Conservation (phyloP, 768 basidiomycete species). For the Collybiopsis confluens region DNA sequence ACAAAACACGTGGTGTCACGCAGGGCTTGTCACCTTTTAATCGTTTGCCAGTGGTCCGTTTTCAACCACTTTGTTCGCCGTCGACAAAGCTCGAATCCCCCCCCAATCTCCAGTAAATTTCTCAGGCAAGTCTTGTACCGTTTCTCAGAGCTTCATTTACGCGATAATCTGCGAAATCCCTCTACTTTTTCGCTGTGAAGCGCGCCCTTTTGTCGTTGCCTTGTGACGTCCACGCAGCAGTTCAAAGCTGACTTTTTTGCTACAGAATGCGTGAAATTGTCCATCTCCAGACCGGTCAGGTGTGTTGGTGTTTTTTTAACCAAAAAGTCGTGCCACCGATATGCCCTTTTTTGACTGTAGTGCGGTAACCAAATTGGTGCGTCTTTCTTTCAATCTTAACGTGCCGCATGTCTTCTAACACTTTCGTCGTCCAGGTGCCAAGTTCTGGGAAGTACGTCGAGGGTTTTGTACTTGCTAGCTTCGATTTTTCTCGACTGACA, state of each 20-base stretch:
- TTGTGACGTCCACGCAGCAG: constrained; percentile 38
- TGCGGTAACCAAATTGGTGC: constrained; percentile 99
- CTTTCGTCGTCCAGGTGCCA: constrained; percentile 61
- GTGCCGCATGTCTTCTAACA: constrained; percentile 16
- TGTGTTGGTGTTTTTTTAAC: constrained; percentile 29
- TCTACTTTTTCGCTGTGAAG: constrained; percentile 1
- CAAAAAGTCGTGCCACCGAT: background rate
- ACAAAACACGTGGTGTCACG: no score
- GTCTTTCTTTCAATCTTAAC: constrained; percentile 25
- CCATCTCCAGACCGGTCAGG: constrained; percentile 99
- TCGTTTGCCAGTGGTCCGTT: no score
- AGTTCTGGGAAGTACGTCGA: constrained; percentile 48
- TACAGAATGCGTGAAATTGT: constrained; percentile 98
- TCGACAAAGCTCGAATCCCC: constrained; percentile 36
- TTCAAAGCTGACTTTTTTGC: constrained; percentile 26
- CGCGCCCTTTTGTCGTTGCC: constrained; percentile 19
- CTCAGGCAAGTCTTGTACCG: constrained; percentile 36
- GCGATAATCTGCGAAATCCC: constrained; percentile 21
- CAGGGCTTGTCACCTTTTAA: no score
- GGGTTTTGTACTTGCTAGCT: background rate
- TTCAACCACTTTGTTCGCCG: constrained; percentile 17
- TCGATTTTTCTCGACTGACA: background rate
- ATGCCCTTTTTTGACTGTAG: constrained; percentile 34
- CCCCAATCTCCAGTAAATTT: constrained; percentile 34
- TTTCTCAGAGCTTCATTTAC: constrained; percentile 20